A percentile compares a stretch with the other conserved stretches of the same genome.
phyloP scores from a whole-genome alignment of 192 early-diverging fungal genomes.

The Entomortierella lignicola region DNA sequence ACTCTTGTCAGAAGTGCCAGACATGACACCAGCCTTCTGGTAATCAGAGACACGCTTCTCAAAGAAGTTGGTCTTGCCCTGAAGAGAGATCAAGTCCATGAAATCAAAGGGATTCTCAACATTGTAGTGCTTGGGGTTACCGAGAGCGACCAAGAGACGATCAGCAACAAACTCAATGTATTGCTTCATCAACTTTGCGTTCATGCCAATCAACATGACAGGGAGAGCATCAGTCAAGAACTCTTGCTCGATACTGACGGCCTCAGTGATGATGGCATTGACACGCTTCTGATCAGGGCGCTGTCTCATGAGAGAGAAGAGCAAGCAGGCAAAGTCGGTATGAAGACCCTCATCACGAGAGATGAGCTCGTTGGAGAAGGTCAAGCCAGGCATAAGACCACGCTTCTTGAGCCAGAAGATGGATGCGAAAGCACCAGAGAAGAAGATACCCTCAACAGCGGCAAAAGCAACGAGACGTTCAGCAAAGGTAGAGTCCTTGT shows the following conservation, averaged over 20 bases:
- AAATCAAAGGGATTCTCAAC: constrained; percentile 97
- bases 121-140: constrained; percentile 86
- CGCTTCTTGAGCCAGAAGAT: constrained; percentile 99
- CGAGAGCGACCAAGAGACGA: constrained; percentile 89
- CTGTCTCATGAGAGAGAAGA: constrained; percentile 85
- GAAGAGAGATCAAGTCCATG: constrained; percentile 98
- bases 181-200: constrained; percentile 90
- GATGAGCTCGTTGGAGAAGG: constrained; percentile 98
- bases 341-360: constrained; percentile 98
- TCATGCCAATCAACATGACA: constrained; percentile 97
- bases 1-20: constrained; percentile 63
- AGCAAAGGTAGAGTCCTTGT: constrained; percentile 84
- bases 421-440: constrained; percentile 96
- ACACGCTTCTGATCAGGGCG: constrained; percentile 77
- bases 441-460: constrained; percentile 98
- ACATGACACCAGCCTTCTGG: constrained; percentile 93
- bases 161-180: constrained; percentile 99
- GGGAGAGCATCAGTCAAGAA: constrained; percentile 95
- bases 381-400: constrained; percentile 96
- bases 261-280: constrained; percentile 82
- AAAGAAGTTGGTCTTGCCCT: constrained; percentile 99
- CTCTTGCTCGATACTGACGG: constrained; percentile 94
- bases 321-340: constrained; percentile 96
- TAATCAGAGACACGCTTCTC: constrained; percentile 98
- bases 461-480: constrained; percentile 96